Percentiles rank a stretch among this genome's conserved stretches.
Evolutionary conservation across 352 stramenopile species (phyloP).

Genomic region (Pythium insidiosum): DNA sequence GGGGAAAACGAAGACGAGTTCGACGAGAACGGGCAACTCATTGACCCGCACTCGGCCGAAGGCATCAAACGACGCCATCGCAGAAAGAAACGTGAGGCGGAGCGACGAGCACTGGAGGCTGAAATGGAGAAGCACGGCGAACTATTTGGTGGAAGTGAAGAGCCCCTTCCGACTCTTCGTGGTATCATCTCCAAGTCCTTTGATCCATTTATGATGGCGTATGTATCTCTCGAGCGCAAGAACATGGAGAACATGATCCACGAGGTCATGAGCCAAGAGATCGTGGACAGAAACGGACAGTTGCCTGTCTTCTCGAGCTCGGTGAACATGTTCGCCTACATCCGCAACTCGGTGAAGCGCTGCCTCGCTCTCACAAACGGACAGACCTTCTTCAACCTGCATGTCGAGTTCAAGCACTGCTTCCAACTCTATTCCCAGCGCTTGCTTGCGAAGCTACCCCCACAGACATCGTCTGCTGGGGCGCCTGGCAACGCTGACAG

Average conservation of each 20-base stretch:
- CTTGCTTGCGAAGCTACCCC: conserved; percentile 66
- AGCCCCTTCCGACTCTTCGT: conserved; percentile 56
- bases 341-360: conserved; percentile 96
- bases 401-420: conserved; percentile 90
- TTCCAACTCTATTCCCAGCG: conserved; percentile 70
- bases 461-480: conserved; percentile 5
- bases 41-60: conserved; percentile 66
- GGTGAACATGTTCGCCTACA: conserved; percentile 98
- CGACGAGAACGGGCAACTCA: conserved; percentile 62
- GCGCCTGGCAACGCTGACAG: neutral
- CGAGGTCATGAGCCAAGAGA: conserved; percentile 87
- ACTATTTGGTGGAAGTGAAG: conserved; percentile 24
- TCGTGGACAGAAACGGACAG: conserved; percentile 93
- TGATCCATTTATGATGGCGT: conserved; percentile 97
- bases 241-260: conserved; percentile 94
- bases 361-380: conserved; percentile 96
- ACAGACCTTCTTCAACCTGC: conserved; percentile 96
- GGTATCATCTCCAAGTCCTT: conserved; percentile 91
- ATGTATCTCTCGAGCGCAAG: conserved; percentile 93
- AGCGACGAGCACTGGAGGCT: conserved; percentile 53
- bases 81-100: conserved; percentile 60
- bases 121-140: conserved; percentile 56
- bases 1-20: conserved; percentile 57
- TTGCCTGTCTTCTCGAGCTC: conserved; percentile 95
- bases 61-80: conserved; percentile 70